Evolutionary conservation across 2,329 filamentous ascomycete species (phyloP).

Genomic region (Diplodia corticola): DNA sequence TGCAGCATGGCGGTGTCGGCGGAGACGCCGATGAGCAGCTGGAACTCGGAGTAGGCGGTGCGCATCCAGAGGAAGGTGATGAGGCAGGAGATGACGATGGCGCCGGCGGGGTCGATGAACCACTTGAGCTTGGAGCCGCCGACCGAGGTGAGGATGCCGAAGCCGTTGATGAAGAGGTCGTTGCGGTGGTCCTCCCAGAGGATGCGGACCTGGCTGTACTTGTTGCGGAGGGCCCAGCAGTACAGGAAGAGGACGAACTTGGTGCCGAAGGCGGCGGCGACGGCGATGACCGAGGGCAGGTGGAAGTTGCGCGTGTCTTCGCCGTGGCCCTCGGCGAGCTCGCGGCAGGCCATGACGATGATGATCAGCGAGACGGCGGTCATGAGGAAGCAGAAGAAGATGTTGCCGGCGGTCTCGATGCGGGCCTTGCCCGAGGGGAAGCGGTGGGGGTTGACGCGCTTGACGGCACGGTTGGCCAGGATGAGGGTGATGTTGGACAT

Average conservation of each 20-base stretch:
- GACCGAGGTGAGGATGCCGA: constrained; percentile 88
- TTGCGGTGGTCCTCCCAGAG: constrained; percentile 97
- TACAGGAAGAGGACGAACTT: constrained; percentile 85
- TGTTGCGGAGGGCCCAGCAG: constrained; percentile 87
- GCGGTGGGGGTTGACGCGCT: constrained; percentile 77
- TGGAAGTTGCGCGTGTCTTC: constrained; percentile 65
- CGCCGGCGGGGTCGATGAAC: constrained; percentile 95
- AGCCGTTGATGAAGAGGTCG: constrained; percentile 93
- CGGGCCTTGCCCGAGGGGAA: constrained; percentile 93
- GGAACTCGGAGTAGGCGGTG: constrained; percentile 86
- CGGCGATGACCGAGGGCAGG: constrained; percentile 80
- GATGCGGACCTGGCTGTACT: constrained; percentile 88
- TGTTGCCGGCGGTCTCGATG: constrained; percentile 94
- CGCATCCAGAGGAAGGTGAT: constrained; percentile 80
- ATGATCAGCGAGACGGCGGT: constrained; percentile 86
- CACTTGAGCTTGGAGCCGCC: constrained; percentile 83
- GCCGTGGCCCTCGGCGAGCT: constrained; percentile 59
- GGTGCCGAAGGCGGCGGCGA: constrained; percentile 78
- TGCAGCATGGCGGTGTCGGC: constrained; percentile 85
- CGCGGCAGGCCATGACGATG: constrained; percentile 79
- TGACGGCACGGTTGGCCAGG: constrained; percentile 82
- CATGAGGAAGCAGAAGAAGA: constrained; percentile 96
- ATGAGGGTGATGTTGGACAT: constrained; percentile 86
- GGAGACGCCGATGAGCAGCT: constrained; percentile 85
- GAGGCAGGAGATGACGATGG: constrained; percentile 76